These are phyloP conservation scores for Chlamydomonas urium DNA, from an alignment of 139 green algal genomes.

Conservation along the genomic window DNA sequence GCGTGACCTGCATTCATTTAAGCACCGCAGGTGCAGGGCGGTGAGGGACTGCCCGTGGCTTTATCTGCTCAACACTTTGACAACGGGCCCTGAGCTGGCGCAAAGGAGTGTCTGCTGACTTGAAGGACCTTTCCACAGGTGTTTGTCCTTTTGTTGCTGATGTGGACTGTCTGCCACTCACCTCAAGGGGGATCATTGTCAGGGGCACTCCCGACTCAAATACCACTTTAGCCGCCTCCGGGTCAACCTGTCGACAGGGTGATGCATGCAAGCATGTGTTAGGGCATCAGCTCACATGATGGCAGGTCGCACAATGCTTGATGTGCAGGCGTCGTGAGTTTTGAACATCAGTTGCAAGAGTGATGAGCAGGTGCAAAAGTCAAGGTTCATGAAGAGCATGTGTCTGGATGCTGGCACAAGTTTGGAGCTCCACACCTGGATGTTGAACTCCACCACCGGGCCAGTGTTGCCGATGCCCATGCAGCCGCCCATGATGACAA, in stretches of 20 bases:
- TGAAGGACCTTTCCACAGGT: too few relatives aligned
- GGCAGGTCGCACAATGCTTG: too few relatives aligned
- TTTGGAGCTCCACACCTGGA: slow-evolving; percentile 30
- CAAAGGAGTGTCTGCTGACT: too few relatives aligned
- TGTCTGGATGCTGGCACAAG: neutral
- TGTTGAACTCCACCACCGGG: slow-evolving; percentile 79
- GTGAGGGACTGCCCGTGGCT: too few relatives aligned
- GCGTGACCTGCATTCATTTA: slow-evolving; percentile 83
- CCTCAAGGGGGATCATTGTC: slow-evolving; percentile 92
- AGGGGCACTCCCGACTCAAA: slow-evolving; percentile 71
- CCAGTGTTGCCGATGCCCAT: slow-evolving; percentile 63
- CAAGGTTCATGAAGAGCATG: too few relatives aligned
- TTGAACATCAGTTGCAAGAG: too few relatives aligned
- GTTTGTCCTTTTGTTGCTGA: neutral
- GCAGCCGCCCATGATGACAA: slow-evolving; percentile 78
- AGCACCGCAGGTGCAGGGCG: too few relatives aligned
- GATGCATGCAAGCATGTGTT: too few relatives aligned
- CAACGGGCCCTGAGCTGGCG: too few relatives aligned
- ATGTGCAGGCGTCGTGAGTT: too few relatives aligned
- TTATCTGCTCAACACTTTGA: too few relatives aligned
- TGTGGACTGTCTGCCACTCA: slow-evolving; percentile 18
- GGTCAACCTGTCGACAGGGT: slow-evolving; percentile 51
- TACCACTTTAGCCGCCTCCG: slow-evolving; percentile 53
- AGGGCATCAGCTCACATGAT: neutral
- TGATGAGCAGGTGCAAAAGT: too few relatives aligned